Percentiles rank a stretch among this genome's conserved stretches.
Evolutionary conservation across 805 yeast species (phyloP).

Genomic region (Teunomyces atbi): DNA sequence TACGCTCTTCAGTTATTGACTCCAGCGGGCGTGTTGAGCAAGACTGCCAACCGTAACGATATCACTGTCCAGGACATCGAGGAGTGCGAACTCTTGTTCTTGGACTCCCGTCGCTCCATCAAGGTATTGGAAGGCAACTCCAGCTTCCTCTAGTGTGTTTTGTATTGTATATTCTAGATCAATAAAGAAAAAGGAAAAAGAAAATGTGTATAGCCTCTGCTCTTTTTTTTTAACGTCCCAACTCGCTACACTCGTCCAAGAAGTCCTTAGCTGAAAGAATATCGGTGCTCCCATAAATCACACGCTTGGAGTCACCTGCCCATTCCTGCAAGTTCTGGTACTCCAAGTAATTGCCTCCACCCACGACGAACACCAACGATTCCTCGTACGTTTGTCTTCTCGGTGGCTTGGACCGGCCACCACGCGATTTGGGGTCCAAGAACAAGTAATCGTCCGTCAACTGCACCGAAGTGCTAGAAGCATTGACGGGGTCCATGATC

Average conservation of each 20-base stretch:
- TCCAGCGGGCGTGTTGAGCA: constrained; percentile 83
- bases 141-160: constrained; percentile 33
- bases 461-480: constrained; percentile 60
- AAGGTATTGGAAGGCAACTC: constrained; percentile 55
- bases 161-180: constrained; percentile 12
- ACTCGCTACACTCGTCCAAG: constrained; percentile 58
- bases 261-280: constrained; percentile 70
- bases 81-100: constrained; percentile 76
- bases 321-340: constrained; percentile 93
- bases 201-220: not conserved
- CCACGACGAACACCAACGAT: constrained; percentile 87
- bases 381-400: constrained; percentile 78
- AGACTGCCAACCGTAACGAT: constrained; percentile 68
- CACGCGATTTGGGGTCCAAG: constrained; percentile 88
- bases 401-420: constrained; percentile 87
- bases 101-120: constrained; percentile 83
- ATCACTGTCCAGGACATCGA: constrained; percentile 70
- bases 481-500: constrained; percentile 75
- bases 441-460: constrained; percentile 87
- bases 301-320: constrained; percentile 45
- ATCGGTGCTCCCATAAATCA: constrained; percentile 85
- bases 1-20: constrained; percentile 89
- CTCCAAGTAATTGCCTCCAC: constrained; percentile 95
- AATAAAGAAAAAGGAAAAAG: not conserved
- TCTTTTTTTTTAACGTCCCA: constrained; percentile 44